Evolutionary conservation across 176 grass and related monocot species (phyloP).

Genomic region (Sorghum bicolor): Sorghum_bicolor_NCBIv3 NC_012877.2:6635001-6635500

Average conservation of each 20-base stretch:
- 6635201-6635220: background rate
- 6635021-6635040: background rate
- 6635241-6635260: constrained; percentile 86
- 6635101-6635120: no score
- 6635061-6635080: background rate
- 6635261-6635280: constrained; percentile 81
- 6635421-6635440: constrained; percentile 4
- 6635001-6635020: background rate
- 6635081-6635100: background rate
- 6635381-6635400: background rate
- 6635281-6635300: constrained; percentile 84
- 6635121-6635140: background rate
- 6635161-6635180: background rate
- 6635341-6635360: background rate
- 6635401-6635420: background rate
- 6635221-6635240: background rate
- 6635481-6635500: constrained; percentile 31
- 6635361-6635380: background rate
- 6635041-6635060: background rate
- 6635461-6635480: constrained; percentile 5
- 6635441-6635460: background rate
- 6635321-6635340: constrained; percentile 1
- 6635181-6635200: background rate
- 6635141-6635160: background rate
- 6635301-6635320: constrained; percentile 47